Base-by-base conservation (phyloP, 139 green algal species). In the Micractinium sp. region DNA sequence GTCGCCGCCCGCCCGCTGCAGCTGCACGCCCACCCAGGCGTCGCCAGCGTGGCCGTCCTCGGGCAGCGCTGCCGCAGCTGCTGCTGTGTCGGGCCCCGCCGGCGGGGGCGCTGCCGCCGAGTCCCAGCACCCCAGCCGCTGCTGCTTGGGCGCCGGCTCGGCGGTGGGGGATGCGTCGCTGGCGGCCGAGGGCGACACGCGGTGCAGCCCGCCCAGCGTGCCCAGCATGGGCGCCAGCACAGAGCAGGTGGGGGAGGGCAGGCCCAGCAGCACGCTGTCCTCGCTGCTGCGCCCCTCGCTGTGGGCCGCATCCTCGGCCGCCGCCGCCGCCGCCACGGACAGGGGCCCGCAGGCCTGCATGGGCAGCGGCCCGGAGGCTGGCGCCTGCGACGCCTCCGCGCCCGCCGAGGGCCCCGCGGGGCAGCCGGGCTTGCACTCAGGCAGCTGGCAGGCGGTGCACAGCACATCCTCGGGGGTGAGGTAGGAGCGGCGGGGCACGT, bases 241-340 rank as follows among this genome's bases (percentile, higher is more conserved):
- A 0, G 61, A 80, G 82, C 60, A 74, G 19, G 71, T 79, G 36
- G 82, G 82, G 23, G 82, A 87, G 38, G 82, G 82, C 82, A 87
- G 63, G 12, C 82, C 69, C 29, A 88, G 84, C 69, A 81, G 69
- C 16, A 88, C 39, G 69, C 67, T 81, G 69, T 88, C 84, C 84
- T 82, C 84, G 41, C 84, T 88, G 84, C 84, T 88, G 69, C 84
- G 84, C 18, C 83, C 84, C 69, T 88, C 84, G 84, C 69, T 81
- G 39, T 69, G 31, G 3, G 84, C 84, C 2, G 39, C 15, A 3
- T 88, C 84, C 27, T 81, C 84, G 0, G 22, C 41, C 16, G 63
- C 63, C 23, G 63, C 61, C 20, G 66, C 36, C 1, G 56, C 82
- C 2, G 38, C 66, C 15, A 66, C 53, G 1, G 83, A 27, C 1